Base-by-base conservation (phyloP, 2,329 filamentous ascomycete species). In the Chaetomiaceae sp. region DNA sequence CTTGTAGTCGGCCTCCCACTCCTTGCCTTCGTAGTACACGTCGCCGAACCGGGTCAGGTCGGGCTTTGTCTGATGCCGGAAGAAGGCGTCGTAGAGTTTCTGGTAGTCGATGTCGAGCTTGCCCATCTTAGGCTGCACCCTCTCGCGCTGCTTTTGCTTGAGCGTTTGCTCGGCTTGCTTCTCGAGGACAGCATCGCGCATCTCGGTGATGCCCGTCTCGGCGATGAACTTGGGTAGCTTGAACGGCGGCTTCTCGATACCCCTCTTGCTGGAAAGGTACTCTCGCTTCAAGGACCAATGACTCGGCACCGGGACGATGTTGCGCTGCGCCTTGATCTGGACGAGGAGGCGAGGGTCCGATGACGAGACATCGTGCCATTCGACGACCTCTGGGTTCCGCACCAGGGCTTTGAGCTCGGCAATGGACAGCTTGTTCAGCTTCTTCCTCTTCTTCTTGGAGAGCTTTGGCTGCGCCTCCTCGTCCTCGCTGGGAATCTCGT, bases 21-120 rank as follows among this genome's bases (percentile, higher is more conserved):
- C 94, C 70, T 99, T 99, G 67, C 94, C 94, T 72, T 99, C 94
- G 69, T 97, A 97, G 71, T 99, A 99, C n/a, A 99, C 91, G 70
- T 99, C 94, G 37, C 94, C 94, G 64, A 96, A 99, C 39, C 91
- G 83, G 29, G 94, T 97, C 59, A 99, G 75, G 63, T 91, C 85
- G 0, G 94, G 94, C 72, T 99, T 99, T 37, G 90, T 95, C 73
- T 99, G 94, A 68, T 96, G 95, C 55, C 91, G 84, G 77, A 99
- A 99, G 76, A 99, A 99, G 4, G 94, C 94, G 68, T 97, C 94
- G 73, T 97, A 97, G 51, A 97, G 83, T 70, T 94, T 96, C 68
- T 96, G 90, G 70, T 99, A 99, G 71, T 99, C 94, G 62, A 99
- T 97, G 69, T 99, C 94, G 47, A 99, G 79, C 70, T 94, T 95